A percentile compares a stretch with the other conserved stretches of the same genome.
Evolutionary conservation across 1,139 yeast species (phyloP).

Genomic region (Meyerozyma sp.): DNA sequence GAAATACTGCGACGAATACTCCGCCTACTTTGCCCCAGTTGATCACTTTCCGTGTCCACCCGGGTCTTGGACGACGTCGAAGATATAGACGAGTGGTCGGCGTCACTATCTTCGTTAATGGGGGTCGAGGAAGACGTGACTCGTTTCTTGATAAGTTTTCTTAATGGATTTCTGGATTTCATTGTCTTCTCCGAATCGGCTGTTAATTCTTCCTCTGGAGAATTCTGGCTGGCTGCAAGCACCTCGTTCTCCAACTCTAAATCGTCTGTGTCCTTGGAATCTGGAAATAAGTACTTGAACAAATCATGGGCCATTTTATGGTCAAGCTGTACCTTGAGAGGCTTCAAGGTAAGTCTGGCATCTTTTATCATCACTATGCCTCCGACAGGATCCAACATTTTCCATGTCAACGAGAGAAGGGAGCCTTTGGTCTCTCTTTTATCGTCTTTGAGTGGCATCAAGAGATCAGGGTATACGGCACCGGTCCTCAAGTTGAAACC

Average conservation of each 20-base stretch:
- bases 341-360: slow-evolving; percentile 52
- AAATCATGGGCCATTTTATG: slow-evolving; percentile 58
- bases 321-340: slow-evolving; percentile 70
- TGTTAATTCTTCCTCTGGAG: neutral
- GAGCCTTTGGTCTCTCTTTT: slow-evolving; percentile 16
- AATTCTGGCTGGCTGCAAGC: slow-evolving; percentile 4
- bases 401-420: slow-evolving; percentile 61
- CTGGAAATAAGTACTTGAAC: slow-evolving; percentile 63
- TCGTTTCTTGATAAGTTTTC: slow-evolving; percentile 5
- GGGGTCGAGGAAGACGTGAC: neutral
- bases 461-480: slow-evolving; percentile 65
- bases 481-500: slow-evolving; percentile 63
- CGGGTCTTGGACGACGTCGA: slow-evolving; percentile 1
- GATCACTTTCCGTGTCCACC: neutral
- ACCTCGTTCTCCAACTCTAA: slow-evolving; percentile 5
- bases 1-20: too few relatives aligned
- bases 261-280: slow-evolving; percentile 16
- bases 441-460: slow-evolving; percentile 44
- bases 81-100: neutral
- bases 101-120: neutral
- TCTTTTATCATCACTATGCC: slow-evolving; percentile 63
- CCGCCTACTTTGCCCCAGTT: neutral
- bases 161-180: slow-evolving; percentile 11
- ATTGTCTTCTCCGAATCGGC: slow-evolving; percentile 3
- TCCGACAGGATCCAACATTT: slow-evolving; percentile 73